These are phyloP conservation scores for Coemansia sp. DNA, from an alignment of 192 early-diverging fungal genomes.

Conservation along the genomic window DNA sequence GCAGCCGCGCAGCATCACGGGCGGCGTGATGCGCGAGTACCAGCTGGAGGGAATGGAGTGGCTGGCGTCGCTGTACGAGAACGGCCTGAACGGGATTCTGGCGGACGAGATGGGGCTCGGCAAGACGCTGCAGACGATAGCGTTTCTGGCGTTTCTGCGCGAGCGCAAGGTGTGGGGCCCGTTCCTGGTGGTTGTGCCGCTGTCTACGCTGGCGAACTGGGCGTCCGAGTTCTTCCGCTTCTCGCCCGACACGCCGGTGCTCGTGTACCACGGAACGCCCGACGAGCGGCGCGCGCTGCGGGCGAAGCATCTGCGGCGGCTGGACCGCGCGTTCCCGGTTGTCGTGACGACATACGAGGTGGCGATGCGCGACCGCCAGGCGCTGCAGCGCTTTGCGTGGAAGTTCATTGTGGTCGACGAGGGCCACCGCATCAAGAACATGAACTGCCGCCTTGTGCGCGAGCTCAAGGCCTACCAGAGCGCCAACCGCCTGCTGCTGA, in stretches of 20 bases:
- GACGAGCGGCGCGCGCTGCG: slow-evolving; percentile 72
- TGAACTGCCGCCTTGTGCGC: slow-evolving; percentile 84
- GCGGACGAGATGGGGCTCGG: slow-evolving; percentile 97
- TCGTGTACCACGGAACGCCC: slow-evolving; percentile 82
- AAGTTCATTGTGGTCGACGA: slow-evolving; percentile 95
- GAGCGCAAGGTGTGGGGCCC: slow-evolving; percentile 83
- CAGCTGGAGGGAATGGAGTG: slow-evolving; percentile 95
- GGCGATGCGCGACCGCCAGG: slow-evolving; percentile 78
- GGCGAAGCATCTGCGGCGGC: slow-evolving; percentile 63
- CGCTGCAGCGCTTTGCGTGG: slow-evolving; percentile 71
- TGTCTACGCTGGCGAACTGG: slow-evolving; percentile 94
- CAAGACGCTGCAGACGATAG: slow-evolving; percentile 94
- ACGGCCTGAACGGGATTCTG: slow-evolving; percentile 94
- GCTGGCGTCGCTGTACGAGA: slow-evolving; percentile 93
- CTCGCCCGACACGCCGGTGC: slow-evolving; percentile 72
- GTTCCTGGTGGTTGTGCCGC: slow-evolving; percentile 85
- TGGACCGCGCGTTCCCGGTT: slow-evolving; percentile 74
- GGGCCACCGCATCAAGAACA: slow-evolving; percentile 96
- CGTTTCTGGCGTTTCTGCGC: slow-evolving; percentile 80
- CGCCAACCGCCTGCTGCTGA: slow-evolving; percentile 86
- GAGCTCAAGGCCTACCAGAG: slow-evolving; percentile 84
- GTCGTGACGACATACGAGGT: slow-evolving; percentile 92
- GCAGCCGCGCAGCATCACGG: slow-evolving; percentile 80
- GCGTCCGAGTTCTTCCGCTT: slow-evolving; percentile 88
- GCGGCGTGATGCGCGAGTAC: slow-evolving; percentile 89